These are phyloP conservation scores for Salvia sclarea DNA, from an alignment of 305 asterid species.

Conservation along the genomic window DNA sequence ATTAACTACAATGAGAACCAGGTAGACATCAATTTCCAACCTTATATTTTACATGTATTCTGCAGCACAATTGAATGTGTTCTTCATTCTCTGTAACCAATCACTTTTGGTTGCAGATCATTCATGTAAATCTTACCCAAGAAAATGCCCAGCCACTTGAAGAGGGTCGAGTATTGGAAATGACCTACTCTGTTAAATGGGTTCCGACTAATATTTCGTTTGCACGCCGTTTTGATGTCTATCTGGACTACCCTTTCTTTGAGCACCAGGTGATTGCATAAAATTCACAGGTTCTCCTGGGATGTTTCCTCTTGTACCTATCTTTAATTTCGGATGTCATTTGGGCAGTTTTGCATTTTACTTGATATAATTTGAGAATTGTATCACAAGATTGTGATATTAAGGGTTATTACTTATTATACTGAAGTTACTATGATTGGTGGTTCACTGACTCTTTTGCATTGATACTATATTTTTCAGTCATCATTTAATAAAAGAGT, in stretches of 20 bases:
- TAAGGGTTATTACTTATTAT: constrained; percentile 8
- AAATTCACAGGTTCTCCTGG: not conserved
- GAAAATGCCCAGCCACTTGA: constrained; percentile 50
- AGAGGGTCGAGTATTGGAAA: constrained; percentile 52
- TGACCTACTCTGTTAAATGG: constrained; percentile 65
- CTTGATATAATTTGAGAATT: constrained; percentile 4
- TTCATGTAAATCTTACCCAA: constrained; percentile 50
- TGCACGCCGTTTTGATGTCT: constrained; percentile 61
- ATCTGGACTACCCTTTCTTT: constrained; percentile 58
- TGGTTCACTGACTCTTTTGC: constrained; percentile 3
- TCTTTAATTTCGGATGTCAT: constrained; percentile 7
- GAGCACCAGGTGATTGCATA: constrained; percentile 56
- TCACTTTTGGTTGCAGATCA: constrained; percentile 45
- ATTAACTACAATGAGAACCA: constrained; percentile 62
- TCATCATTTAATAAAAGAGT: constrained; percentile 23
- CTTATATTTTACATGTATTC: not conserved
- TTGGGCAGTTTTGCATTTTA: constrained; percentile 1
- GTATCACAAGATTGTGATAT: constrained; percentile 11
- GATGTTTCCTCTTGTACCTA: constrained; percentile 9
- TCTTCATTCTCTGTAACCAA: constrained; percentile 1
- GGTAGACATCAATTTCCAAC: constrained; percentile 35
- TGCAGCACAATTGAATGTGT: not conserved
- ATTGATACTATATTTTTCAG: constrained; percentile 12
- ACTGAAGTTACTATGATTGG: not conserved
- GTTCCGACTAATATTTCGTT: constrained; percentile 46